Percentiles rank a stretch among this genome's conserved stretches.
Conservation (phyloP, 169 alveolate genomes). For the Theileria sp. region DNA sequence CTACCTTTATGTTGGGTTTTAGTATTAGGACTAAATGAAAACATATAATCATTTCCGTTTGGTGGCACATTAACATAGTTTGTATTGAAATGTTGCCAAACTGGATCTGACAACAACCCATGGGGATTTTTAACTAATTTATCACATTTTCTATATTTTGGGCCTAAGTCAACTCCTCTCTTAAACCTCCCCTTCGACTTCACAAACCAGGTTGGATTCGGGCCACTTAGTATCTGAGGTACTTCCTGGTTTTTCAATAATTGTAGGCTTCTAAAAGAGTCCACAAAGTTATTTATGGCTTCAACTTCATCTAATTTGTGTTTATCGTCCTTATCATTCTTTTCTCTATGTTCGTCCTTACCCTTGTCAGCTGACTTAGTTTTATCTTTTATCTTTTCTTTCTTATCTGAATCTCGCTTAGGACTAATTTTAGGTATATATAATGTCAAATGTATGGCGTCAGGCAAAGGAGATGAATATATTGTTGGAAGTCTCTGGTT, state of each 20-base stretch:
- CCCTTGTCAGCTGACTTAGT: not conserved
- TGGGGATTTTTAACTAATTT: slow-evolving; percentile 12
- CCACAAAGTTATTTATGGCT: slow-evolving; percentile 20
- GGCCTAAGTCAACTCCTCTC: slow-evolving; percentile 40
- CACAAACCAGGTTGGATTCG: slow-evolving; percentile 55
- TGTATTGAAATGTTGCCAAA: slow-evolving; percentile 48
- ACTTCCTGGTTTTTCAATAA: slow-evolving; percentile 31
- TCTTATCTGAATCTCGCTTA: not conserved
- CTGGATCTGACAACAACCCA: slow-evolving; percentile 58
- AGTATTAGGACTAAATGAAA: not conserved
- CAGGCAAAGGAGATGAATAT: slow-evolving; percentile 57
- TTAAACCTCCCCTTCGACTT: slow-evolving; percentile 21
- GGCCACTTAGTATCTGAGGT: slow-evolving; percentile 60
- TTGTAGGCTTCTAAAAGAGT: slow-evolving; percentile 12
- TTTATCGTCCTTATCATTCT: not conserved
- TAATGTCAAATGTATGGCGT: slow-evolving; percentile 52
- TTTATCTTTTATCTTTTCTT: not conserved
- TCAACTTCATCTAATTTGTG: slow-evolving; percentile 3
- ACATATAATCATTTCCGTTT: not conserved
- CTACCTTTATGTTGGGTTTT: not conserved
- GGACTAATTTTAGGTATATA: slow-evolving; percentile 31
- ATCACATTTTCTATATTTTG: slow-evolving; percentile 16
- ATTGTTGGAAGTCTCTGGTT: slow-evolving; percentile 53
- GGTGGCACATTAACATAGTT: not conserved
- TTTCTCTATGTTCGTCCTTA: slow-evolving; percentile 1